Evolutionary conservation across 148 eudicot genomes (phyloP), one percentile per base, ranked within the genome.

Genomic region (Silene uniflora): DNA sequence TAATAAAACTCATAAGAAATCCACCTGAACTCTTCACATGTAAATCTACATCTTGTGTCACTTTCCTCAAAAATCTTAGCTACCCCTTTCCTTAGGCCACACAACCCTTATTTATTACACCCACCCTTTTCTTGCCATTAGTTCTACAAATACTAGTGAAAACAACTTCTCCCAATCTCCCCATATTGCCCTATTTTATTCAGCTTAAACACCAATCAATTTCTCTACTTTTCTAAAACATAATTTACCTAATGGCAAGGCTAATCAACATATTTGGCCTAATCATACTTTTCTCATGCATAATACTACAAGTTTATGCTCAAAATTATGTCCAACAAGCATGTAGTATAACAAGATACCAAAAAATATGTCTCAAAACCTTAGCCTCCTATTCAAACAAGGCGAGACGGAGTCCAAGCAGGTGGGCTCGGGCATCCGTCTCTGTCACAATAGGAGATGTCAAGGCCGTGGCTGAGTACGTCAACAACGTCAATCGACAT

Each of bases 371-470:
- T 79, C 77, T 87, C 69, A 84, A 76, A 49, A 76, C 88, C 19
- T 84, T 92, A 19, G 52, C 95, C 2, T 66, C 89, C 14, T 92
- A 82, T 72, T 87, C 95, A 7, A 77, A 62, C 66, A 68, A 74
- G 23, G 97, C 97, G 58, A 84, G 64, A 60, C 66, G 61, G 10
- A 84, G 81, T 75, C 93, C 93, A 4, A 77, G 46, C 5, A 78
- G 10, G 67, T 92, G 95, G 97, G 93, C 95, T 0, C 83, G 91
- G 4, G 93, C 86, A 0, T 88, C 87, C n/a, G 89, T 90, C 21
- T 89, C 93, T 0, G 93, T 92, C 13, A 86, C 93, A 13, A 83
- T 90, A 5, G 72, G 78, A 0, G 90, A 81, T 78, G 87, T 88
- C 32, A 87, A 87, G 77, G 62, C 5, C 6, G 84, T 85, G 16